Percentiles rank a stretch among this genome's conserved stretches.
phyloP scores from a whole-genome alignment of 2,329 filamentous ascomycete genomes.

The Claviceps sp. region DNA sequence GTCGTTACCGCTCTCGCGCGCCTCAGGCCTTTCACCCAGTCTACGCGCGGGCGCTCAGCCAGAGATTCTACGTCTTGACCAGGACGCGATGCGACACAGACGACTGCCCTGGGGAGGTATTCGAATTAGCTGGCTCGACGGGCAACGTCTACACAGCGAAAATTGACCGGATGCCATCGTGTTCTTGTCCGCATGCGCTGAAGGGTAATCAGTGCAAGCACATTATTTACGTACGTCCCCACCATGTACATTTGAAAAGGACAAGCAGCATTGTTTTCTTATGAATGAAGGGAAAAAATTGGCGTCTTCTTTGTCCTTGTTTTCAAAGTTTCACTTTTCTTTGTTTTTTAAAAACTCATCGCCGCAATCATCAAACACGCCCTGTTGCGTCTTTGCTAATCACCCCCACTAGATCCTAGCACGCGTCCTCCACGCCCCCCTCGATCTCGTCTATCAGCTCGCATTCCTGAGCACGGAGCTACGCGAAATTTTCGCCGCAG shows the following conservation, averaged over 20 bases:
- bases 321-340: neutral
- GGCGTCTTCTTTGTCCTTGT: neutral
- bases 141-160: conserved; percentile 51
- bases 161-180: conserved; percentile 36
- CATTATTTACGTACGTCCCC: conserved; percentile 37
- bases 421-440: conserved; percentile 43
- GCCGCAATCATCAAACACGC: too few relatives aligned
- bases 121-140: conserved; percentile 49
- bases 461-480: conserved; percentile 47
- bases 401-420: conserved; percentile 33
- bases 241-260: neutral
- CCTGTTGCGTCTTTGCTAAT: neutral
- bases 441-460: conserved; percentile 45
- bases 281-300: neutral
- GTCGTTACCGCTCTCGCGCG: conserved; percentile 19
- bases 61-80: conserved; percentile 33
- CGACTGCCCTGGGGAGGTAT: conserved; percentile 32
- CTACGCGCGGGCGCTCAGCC: conserved; percentile 25
- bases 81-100: conserved; percentile 22
- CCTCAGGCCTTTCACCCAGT: conserved; percentile 23
- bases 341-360: neutral
- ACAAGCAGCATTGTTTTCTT: neutral
- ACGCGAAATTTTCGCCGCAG: conserved; percentile 37
- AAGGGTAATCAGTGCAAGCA: conserved; percentile 53
- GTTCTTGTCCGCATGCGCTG: conserved; percentile 40